Evolutionary conservation across 2,329 filamentous ascomycete species (phyloP).

Genomic region (Aureobasidium subglaciale): DNA sequence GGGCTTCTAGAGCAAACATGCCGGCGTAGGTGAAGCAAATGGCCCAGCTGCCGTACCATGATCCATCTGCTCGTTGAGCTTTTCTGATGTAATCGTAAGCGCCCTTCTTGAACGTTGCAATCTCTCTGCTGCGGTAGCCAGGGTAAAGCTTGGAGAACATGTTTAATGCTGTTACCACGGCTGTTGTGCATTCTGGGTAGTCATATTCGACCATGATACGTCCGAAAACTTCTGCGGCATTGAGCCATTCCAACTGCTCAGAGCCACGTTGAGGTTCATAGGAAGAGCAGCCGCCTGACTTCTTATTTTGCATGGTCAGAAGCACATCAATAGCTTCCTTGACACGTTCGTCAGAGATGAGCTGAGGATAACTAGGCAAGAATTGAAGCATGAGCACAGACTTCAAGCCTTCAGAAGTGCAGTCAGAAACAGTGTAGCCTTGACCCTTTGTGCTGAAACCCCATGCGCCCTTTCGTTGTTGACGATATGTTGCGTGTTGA

Average conservation of each 20-base stretch:
- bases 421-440: conserved; percentile 93
- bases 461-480: conserved; percentile 89
- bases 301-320: conserved; percentile 77
- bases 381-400: conserved; percentile 78
- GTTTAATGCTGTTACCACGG: conserved; percentile 79
- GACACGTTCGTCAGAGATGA: conserved; percentile 70
- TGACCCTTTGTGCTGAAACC: conserved; percentile 88
- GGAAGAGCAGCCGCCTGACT: conserved; percentile 74
- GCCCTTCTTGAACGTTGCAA: conserved; percentile 61
- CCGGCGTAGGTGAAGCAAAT: conserved; percentile 97
- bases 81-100: conserved; percentile 78
- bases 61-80: conserved; percentile 72
- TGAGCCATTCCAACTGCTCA: conserved; percentile 72
- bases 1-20: conserved; percentile 90
- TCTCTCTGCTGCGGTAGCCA: conserved; percentile 68
- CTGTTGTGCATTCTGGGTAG: conserved; percentile 95
- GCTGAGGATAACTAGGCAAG: conserved; percentile 62
- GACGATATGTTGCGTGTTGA: conserved; percentile 76
- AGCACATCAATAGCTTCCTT: conserved; percentile 87
- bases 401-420: conserved; percentile 85
- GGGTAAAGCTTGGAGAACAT: conserved; percentile 78
- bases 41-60: conserved; percentile 96
- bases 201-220: conserved; percentile 98
- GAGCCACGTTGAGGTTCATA: conserved; percentile 82
- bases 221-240: conserved; percentile 93